phyloP scores from a whole-genome alignment of 352 stramenopile species.

The Phytopythium boreale region DNA sequence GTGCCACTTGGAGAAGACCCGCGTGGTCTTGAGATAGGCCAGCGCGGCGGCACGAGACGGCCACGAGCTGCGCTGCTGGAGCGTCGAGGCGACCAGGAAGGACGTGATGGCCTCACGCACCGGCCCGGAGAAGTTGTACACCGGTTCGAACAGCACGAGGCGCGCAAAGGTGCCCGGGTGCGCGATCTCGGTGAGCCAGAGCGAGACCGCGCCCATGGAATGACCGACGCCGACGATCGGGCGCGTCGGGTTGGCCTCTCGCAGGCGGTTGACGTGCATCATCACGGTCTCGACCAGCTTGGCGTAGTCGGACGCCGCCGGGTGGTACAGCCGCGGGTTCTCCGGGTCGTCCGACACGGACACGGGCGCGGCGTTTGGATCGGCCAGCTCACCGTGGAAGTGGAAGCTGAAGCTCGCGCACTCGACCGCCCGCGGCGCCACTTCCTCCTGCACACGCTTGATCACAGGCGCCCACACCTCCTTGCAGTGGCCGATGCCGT shows the following conservation, averaged over 20 bases:
- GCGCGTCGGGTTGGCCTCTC: background rate
- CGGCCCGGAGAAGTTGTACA: constrained; percentile 6
- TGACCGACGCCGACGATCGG: constrained; percentile 19
- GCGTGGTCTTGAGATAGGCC: background rate
- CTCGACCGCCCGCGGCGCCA: constrained; percentile 9
- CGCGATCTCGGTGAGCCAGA: constrained; percentile 1
- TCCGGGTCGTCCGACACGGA: background rate
- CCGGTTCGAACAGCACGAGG: constrained; percentile 20
- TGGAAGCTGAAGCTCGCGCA: constrained; percentile 12
- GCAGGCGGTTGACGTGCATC: background rate
- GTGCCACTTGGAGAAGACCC: background rate
- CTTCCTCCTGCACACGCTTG: constrained; percentile 6
- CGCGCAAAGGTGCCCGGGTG: constrained; percentile 19
- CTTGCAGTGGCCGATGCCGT: constrained; percentile 18
- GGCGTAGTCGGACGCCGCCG: constrained; percentile 6
- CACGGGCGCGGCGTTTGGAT: constrained; percentile 1
- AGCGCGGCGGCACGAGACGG: background rate
- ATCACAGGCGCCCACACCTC: constrained; percentile 18
- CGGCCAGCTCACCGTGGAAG: constrained; percentile 16
- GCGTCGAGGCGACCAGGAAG: constrained; percentile 10
- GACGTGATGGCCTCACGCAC: background rate
- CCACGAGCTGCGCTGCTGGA: constrained; percentile 3
- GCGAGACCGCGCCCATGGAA: constrained; percentile 16
- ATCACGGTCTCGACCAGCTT: background rate
- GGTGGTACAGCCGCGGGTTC: constrained; percentile 14